phyloP scores from a whole-genome alignment of 1,139 yeast genomes.

The Diutina rugosa region DNA sequence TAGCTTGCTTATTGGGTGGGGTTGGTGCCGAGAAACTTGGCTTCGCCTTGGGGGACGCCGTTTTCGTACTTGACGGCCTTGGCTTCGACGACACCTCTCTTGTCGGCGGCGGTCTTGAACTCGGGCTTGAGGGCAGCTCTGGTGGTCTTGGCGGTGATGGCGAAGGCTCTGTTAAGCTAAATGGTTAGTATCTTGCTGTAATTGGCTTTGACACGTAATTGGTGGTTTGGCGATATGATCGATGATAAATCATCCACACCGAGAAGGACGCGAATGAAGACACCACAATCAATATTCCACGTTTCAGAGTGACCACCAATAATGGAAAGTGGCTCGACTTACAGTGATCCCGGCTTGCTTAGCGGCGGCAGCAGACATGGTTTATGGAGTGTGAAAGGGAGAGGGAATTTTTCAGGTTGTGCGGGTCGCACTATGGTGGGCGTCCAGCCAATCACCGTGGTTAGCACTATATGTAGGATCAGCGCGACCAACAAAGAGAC shows the following conservation, averaged over 20 bases:
- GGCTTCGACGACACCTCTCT: slow-evolving; percentile 68
- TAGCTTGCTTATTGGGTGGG: background rate
- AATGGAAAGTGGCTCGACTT: background rate
- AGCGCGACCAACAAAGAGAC: background rate
- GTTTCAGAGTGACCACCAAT: background rate
- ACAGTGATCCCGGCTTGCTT: slow-evolving; percentile 2
- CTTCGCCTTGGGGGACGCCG: slow-evolving; percentile 23
- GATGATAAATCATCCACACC: background rate
- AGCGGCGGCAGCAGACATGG: slow-evolving; percentile 2
- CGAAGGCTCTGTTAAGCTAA: slow-evolving; percentile 59
- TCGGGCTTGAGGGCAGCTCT: slow-evolving; percentile 88
- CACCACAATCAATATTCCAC: background rate
- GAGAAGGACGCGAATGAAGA: background rate
- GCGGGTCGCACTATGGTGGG: background rate
- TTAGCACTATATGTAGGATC: background rate
- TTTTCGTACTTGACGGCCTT: slow-evolving; percentile 61
- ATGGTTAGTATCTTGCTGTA: background rate
- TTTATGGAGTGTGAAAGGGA: background rate
- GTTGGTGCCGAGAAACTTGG: background rate
- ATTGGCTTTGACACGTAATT: background rate
- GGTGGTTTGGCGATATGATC: background rate
- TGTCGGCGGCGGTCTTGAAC: slow-evolving; percentile 59
- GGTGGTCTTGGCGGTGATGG: slow-evolving; percentile 82
- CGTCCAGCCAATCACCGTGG: background rate
- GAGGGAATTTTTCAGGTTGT: background rate